These are phyloP conservation scores for Paraconiothyrium brasiliense DNA, from an alignment of 2,329 filamentous ascomycete species.

Conservation along the genomic window DNA sequence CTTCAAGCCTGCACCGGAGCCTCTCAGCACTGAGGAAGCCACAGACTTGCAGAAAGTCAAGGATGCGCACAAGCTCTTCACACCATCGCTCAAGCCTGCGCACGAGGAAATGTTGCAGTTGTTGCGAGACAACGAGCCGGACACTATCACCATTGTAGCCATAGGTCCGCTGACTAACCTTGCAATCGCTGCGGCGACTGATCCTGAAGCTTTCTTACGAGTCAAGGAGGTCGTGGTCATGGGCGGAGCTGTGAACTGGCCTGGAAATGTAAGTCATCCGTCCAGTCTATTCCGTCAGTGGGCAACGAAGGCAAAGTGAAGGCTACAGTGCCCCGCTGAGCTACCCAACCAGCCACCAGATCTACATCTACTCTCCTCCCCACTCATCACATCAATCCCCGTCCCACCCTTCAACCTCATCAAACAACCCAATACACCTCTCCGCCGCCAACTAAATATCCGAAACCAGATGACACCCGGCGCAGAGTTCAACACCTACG, in stretches of 20 bases:
- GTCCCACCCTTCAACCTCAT: constrained; percentile 50
- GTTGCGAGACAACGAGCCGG: constrained; percentile 79
- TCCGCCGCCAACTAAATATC: constrained; percentile 41
- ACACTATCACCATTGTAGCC: constrained; percentile 89
- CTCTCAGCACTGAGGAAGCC: constrained; percentile 43
- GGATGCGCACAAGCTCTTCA: constrained; percentile 67
- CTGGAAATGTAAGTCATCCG: constrained; percentile 71
- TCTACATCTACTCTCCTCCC: constrained; percentile 33
- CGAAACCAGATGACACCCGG: constrained; percentile 71
- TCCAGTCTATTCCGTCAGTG: neutral
- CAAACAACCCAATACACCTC: constrained; percentile 48
- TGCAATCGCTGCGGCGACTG: constrained; percentile 85
- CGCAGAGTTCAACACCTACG: constrained; percentile 95
- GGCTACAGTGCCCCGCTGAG: constrained; percentile 10
- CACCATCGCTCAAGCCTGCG: constrained; percentile 75
- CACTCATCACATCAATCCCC: constrained; percentile 26
- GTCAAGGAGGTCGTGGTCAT: constrained; percentile 94
- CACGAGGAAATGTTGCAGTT: constrained; percentile 91
- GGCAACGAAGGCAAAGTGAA: neutral
- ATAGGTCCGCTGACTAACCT: constrained; percentile 94
- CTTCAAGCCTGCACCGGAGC: constrained; percentile 49
- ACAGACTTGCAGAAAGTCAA: constrained; percentile 49
- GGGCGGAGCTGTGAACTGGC: constrained; percentile 83
- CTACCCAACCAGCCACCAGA: constrained; percentile 30
- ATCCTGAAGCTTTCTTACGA: constrained; percentile 87